These are phyloP conservation scores for Volvox carteri DNA, from an alignment of 163 green algal species.

Conservation along the genomic window DNA sequence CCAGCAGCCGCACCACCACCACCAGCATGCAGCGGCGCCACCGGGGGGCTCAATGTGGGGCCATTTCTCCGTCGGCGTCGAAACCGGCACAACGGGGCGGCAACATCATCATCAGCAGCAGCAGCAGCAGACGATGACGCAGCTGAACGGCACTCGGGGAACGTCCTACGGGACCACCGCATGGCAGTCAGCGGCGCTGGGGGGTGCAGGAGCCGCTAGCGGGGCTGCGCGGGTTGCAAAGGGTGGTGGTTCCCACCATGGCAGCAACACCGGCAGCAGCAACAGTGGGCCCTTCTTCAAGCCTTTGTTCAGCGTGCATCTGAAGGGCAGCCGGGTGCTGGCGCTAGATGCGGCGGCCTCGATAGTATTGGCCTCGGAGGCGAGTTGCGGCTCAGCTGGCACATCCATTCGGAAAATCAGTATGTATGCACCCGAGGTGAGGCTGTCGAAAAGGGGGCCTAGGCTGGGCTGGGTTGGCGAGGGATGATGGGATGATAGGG, in stretches of 20 bases:
- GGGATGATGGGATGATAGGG: no score
- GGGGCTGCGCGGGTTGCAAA: not conserved
- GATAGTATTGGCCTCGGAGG: constrained; percentile 23
- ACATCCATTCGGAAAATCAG: constrained; percentile 43
- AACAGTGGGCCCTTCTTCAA: not conserved
- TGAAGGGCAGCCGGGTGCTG: constrained; percentile 23
- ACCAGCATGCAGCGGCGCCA: not conserved
- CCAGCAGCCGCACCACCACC: not conserved
- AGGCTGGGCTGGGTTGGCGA: no score
- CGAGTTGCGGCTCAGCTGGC: not conserved
- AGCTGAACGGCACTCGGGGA: not conserved
- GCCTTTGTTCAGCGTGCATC: not conserved
- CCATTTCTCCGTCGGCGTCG: not conserved
- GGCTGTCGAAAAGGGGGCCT: no score
- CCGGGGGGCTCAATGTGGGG: constrained; percentile 29
- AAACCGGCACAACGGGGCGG: not conserved
- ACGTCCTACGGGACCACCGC: not conserved
- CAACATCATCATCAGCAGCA: not conserved
- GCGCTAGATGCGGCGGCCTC: not conserved
- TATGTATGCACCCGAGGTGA: constrained; percentile 1
- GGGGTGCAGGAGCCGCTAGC: no score
- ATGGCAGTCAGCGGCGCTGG: not conserved
- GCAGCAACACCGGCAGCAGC: not conserved
- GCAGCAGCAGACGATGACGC: not conserved
- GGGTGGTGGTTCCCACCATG: not conserved